Conservation (phyloP, 768 basidiomycete genomes). For the Mycena floridula region DNA sequence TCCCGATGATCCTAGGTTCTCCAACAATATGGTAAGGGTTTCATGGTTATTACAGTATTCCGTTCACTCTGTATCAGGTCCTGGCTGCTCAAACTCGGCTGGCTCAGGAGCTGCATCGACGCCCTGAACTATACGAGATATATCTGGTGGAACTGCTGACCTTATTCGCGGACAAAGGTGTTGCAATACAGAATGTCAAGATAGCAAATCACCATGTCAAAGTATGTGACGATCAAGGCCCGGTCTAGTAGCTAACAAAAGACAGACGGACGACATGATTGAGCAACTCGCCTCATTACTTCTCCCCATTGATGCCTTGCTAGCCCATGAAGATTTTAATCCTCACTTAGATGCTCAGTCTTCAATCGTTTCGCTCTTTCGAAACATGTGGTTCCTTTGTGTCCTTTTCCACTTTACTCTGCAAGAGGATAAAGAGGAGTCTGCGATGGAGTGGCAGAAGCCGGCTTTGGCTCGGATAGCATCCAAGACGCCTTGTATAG, state of each 20-base stretch:
- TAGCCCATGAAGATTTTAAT: conserved; percentile 64
- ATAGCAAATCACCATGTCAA: conserved; percentile 61
- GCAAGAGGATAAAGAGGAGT: conserved; percentile 44
- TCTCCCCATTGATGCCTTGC: conserved; percentile 84
- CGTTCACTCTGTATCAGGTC: conserved; percentile 43
- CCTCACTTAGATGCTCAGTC: conserved; percentile 49
- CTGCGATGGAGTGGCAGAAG: conserved; percentile 73
- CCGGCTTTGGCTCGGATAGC: conserved; percentile 79
- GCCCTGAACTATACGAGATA: conserved; percentile 70
- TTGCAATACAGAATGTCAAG: conserved; percentile 81
- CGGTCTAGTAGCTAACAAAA: background rate
- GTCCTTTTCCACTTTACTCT: conserved; percentile 78
- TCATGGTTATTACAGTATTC: conserved; percentile 19
- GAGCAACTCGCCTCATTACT: conserved; percentile 84
- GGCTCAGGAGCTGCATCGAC: conserved; percentile 67
- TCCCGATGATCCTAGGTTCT: conserved; percentile 81
- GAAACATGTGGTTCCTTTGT: conserved; percentile 93
- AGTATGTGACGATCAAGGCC: conserved; percentile 29
- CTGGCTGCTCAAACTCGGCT: conserved; percentile 88
- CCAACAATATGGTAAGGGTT: conserved; percentile 93
- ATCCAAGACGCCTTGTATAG: conserved; percentile 76
- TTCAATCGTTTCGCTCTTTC: conserved; percentile 70
- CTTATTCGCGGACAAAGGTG: conserved; percentile 86
- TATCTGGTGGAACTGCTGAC: conserved; percentile 84
- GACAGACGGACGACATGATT: conserved; percentile 77